Conservation (phyloP, 257 asterid species). For the Solanum lycopersicoides region DNA sequence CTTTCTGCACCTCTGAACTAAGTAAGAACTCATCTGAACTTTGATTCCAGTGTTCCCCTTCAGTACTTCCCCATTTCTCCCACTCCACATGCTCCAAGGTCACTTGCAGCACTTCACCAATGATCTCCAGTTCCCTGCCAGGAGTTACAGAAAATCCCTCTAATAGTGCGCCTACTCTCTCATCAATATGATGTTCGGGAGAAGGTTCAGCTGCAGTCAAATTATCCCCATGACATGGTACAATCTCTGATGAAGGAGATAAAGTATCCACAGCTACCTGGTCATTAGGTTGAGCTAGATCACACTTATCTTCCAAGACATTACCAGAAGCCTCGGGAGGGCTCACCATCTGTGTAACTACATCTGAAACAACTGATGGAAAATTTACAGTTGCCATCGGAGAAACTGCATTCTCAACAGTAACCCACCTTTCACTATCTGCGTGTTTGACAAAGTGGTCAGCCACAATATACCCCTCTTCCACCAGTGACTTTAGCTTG, state of each 20-base stretch:
- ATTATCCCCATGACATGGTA: constrained; percentile 18
- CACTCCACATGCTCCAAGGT: constrained; percentile 45
- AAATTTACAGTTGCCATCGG: constrained; percentile 59
- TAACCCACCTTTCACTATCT: constrained; percentile 89
- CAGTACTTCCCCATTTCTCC: constrained; percentile 48
- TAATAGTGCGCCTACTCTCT: constrained; percentile 65
- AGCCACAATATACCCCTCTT: constrained; percentile 76
- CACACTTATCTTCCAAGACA: constrained; percentile 58
- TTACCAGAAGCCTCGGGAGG: constrained; percentile 99
- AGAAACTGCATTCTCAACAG: constrained; percentile 91
- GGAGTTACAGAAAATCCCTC: constrained; percentile 53
- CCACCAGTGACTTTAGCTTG: constrained; percentile 65
- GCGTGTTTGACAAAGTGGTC: constrained; percentile 87
- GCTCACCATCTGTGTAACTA: constrained; percentile 73
- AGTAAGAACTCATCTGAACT: constrained; percentile 10
- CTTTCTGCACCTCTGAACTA: constrained; percentile 27
- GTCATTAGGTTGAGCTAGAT: constrained; percentile 16
- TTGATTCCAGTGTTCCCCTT: constrained; percentile 38
- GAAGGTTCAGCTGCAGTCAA: constrained; percentile 15
- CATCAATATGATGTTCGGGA: constrained; percentile 55
- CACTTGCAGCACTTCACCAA: constrained; percentile 72
- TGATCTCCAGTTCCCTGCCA: constrained; percentile 75
- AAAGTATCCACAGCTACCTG: constrained; percentile 22
- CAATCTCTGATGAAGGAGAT: constrained; percentile 14
- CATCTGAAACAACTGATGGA: constrained; percentile 68